Base-by-base conservation (phyloP, 139 green algal species). In the Chlorella ohadii region DNA sequence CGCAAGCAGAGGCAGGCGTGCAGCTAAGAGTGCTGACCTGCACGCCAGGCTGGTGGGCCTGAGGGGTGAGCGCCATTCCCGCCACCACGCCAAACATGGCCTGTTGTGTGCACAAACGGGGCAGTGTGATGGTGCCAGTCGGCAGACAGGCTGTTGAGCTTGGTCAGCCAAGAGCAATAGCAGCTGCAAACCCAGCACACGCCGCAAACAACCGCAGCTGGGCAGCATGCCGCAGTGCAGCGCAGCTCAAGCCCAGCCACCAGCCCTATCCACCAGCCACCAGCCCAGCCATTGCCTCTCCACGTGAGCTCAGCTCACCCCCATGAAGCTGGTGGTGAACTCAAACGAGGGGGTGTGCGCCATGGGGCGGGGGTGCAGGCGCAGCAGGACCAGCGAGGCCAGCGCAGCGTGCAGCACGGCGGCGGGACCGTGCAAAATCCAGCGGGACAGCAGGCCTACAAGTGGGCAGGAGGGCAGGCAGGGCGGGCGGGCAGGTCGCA, bases 281-380 rank as follows among this genome's bases (percentile, higher is more conserved):
- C n/a, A n/a, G n/a, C n/a, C n/a, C n/a, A n/a, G n/a, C n/a, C n/a
- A n/a, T n/a, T n/a, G n/a, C n/a, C n/a, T n/a, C n/a, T n/a, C n/a
- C n/a, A n/a, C n/a, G n/a, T n/a, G n/a, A n/a, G n/a, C n/a, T n/a
- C n/a, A n/a, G n/a, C n/a, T 59, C 41, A 77, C 70, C 36, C 76
- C 76, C 79, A 78, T 84, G 79, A 78, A 78, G 4, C 28, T 51
- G 6, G 82, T 79, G 31, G 41, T 82, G 71, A 87, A 92, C 78
- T 92, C 85, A 74, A 80, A 92, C 23, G 78, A 86, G 3, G 89
- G 88, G 5, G 89, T 92, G 74, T 89, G 83, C 27, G 55, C 36
- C 74, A 87, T 28, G 5, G 89, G 89, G 25, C 81, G 86, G 13
- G 89, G 89, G 66, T 92, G 85, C 57, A 92, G 84, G 34, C 89